Evolutionary conservation across 768 basidiomycete species (phyloP), one percentile per base, ranked within the genome.

Genomic region (Pisolithus albus): DNA sequence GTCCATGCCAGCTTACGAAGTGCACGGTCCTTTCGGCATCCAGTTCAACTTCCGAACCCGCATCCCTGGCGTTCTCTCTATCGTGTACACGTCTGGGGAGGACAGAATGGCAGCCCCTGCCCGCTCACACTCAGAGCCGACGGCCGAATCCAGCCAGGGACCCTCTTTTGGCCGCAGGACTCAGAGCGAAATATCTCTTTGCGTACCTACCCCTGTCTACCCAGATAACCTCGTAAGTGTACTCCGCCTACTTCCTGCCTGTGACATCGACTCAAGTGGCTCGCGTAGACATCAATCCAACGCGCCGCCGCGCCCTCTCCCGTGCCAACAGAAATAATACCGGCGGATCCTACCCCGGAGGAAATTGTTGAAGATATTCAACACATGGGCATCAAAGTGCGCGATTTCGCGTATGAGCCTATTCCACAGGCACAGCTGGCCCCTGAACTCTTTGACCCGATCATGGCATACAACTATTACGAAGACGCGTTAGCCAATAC

Each of bases 291-390:
- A 47, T 21, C 49, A 39, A 57, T 59, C 24, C 52, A 52, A 46
- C 38, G 54, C 13, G 24, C 54, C 11, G 55, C 61, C 15, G 58
- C 65, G 13, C 65, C 69, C 5, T 69, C 68, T 3, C 66, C 64
- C 16, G 65, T 65, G 0, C 63, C 66, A 4, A 67, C 66, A 8
- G 66, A 67, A 48, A 67, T 67, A n/a, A 64, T 69, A 13, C 50
- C 67, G n/a, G 18, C 52, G 13, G 66, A 67, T 45, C 65, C 67
- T 36, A 67, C 65, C 1, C 63, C 61, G 41, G 65, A 67, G 37
- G 66, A 67, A 52, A 69, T 69, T 6, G 65, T 67, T n/a, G 39
- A 52, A 18, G 66, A 67, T 11, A 65, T 67, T 21, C 61, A 67
- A 42, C 53, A 52, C 28, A 57, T 47, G 9, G 66, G 18, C n/a